Evolutionary conservation across 2,329 filamentous ascomycete species (phyloP).

Genomic region (Sporothrix protearum): DNA sequence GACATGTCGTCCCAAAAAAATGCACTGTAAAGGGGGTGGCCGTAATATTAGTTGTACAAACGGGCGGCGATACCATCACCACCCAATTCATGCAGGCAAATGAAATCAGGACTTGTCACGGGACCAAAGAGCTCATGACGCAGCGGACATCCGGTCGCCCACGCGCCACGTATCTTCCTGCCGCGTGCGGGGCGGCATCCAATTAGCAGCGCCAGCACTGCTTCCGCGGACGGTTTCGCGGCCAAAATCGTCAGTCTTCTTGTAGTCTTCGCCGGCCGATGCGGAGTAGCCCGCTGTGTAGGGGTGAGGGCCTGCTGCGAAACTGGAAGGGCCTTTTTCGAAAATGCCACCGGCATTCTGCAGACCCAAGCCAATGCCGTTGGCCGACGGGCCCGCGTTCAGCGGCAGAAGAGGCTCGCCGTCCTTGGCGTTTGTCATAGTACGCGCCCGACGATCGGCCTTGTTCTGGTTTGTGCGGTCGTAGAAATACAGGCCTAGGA

Average conservation of each 20-base stretch:
- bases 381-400: constrained; percentile 34
- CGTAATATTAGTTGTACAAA: not conserved
- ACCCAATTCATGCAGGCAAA: too few relatives aligned
- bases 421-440: constrained; percentile 49
- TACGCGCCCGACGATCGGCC: constrained; percentile 75
- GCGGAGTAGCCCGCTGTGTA: constrained; percentile 48
- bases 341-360: constrained; percentile 40
- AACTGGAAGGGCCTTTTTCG: constrained; percentile 36
- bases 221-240: constrained; percentile 39
- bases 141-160: constrained; percentile 36
- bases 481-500: constrained; percentile 90
- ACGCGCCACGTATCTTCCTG: constrained; percentile 78
- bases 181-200: constrained; percentile 75
- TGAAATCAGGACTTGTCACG: not conserved
- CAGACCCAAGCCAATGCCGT: constrained; percentile 20
- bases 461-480: constrained; percentile 88
- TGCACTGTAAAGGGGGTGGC: not conserved
- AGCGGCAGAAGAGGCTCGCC: constrained; percentile 64
- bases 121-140: not conserved
- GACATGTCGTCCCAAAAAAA: not conserved
- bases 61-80: too few relatives aligned
- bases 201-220: constrained; percentile 48
- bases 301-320: constrained; percentile 36
- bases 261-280: constrained; percentile 46
- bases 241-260: constrained; percentile 53